phyloP scores from a whole-genome alignment of 2,329 filamentous ascomycete genomes.

The Microsporum ferrugineum region DNA sequence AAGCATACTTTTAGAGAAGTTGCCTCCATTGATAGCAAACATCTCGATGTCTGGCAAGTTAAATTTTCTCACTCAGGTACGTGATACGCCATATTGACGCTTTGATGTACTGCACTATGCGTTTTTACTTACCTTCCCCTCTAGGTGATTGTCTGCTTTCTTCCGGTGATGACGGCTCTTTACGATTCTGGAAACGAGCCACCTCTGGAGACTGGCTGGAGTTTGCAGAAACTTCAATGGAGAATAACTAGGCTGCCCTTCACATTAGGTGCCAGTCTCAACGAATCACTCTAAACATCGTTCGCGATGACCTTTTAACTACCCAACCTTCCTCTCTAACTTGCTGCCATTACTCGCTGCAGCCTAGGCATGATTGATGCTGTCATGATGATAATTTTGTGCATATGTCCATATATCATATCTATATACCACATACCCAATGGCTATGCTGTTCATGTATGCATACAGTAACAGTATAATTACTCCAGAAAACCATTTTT shows the following conservation, averaged over 20 bases:
- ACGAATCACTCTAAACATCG: background rate
- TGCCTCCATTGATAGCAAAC: conserved; percentile 34
- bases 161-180: conserved; percentile 32
- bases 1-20: conserved; percentile 33
- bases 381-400: background rate
- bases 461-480: background rate
- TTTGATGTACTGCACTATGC: background rate
- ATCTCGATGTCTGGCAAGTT: conserved; percentile 37
- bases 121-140: background rate
- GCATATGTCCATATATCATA: background rate
- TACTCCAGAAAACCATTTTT: no score
- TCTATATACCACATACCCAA: background rate
- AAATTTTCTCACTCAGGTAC: conserved; percentile 35
- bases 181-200: conserved; percentile 36
- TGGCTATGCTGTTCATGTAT: background rate
- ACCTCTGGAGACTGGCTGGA: conserved; percentile 36
- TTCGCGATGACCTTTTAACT: background rate
- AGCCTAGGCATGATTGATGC: background rate
- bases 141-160: conserved; percentile 35
- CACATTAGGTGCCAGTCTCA: background rate
- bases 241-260: background rate
- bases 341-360: background rate
- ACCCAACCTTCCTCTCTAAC: background rate
- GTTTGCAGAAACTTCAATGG: conserved; percentile 31
- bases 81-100: conserved; percentile 6